Base-by-base conservation (phyloP, 106 monocot species). In the Dendrobium catenatum region DNA sequence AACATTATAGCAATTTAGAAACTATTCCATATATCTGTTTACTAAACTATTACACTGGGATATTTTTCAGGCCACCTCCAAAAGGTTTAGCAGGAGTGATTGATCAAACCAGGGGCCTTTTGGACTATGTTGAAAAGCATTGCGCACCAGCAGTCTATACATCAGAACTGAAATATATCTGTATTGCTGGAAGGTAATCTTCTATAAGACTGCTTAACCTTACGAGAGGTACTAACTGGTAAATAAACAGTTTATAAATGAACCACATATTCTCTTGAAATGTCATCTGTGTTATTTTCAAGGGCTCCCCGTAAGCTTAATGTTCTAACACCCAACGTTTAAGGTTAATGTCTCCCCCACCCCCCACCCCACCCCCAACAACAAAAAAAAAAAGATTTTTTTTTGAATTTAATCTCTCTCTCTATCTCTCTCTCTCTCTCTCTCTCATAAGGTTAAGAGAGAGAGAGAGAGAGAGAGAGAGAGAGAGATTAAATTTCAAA, bases 31-130 rank as follows among this genome's bases (percentile, higher is more conserved):
- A 70, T 70, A 31, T 31, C 4, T 17, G 31, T 33, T 70, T 37
- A 4, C 70, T 70, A 70, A 31, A 70, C 3, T 1, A 70, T 31
- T 26, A 70, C 33, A 2, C 15, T 40, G n/a, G 42, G 74, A 20
- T 70, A 42, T 43, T 5, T 82, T 68, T 75, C 75, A 98, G 98
- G 87, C 89, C 95, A 51, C 93, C 98, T 18, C 93, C 98, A 74
- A 95, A 89, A 80, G 90, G 88, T 40, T 18, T 89, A 74, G 80
- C 86, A 10, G 98, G 98, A 74, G 91, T 98, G n/a, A 85, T 95
- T 58, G 98, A 98, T 77, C 98, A 95, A 78, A 98, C 98, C 16
- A 86, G 98, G 73, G 98, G 98, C 6, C 87, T 98, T 24, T 80
- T 98, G 59, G 78, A 93, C 80, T 91, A 98, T 77, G 95, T 95